phyloP scores from a whole-genome alignment of 805 yeast species.

The Debaryomyces hansenii region DNA sequence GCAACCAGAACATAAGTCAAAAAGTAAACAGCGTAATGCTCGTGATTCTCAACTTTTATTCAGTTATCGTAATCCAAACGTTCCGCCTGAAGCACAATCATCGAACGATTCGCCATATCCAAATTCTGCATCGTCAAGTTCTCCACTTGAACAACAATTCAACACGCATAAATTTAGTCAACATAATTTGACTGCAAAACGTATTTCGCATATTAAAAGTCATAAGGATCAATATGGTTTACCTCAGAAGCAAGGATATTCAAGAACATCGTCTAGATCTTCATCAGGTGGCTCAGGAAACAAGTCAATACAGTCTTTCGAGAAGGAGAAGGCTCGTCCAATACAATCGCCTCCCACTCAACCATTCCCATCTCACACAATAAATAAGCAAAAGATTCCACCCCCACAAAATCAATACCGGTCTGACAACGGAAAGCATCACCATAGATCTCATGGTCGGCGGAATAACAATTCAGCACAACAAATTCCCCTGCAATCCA shows the following conservation, averaged over 20 bases:
- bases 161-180: constrained; percentile 10
- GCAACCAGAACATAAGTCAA: background rate
- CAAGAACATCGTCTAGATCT: constrained; percentile 6
- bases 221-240: background rate
- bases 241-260: constrained; percentile 1
- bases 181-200: constrained; percentile 14
- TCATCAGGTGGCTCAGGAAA: constrained; percentile 8
- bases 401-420: background rate
- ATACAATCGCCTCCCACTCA: constrained; percentile 5
- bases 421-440: constrained; percentile 3
- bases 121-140: constrained; percentile 10
- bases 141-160: background rate
- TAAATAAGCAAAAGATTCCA: background rate
- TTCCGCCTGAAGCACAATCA: background rate
- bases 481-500: background rate
- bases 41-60: constrained; percentile 36
- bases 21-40: constrained; percentile 13
- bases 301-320: background rate
- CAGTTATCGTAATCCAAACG: constrained; percentile 30
- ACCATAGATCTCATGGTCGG: background rate
- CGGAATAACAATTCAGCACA: background rate
- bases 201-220: constrained; percentile 12
- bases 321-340: constrained; percentile 2
- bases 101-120: constrained; percentile 23
- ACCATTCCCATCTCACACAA: background rate